A percentile compares a stretch with the other conserved stretches of the same genome.
phyloP scores from a whole-genome alignment of 2,329 filamentous ascomycete species.

The Sphaerulina populicola region DNA sequence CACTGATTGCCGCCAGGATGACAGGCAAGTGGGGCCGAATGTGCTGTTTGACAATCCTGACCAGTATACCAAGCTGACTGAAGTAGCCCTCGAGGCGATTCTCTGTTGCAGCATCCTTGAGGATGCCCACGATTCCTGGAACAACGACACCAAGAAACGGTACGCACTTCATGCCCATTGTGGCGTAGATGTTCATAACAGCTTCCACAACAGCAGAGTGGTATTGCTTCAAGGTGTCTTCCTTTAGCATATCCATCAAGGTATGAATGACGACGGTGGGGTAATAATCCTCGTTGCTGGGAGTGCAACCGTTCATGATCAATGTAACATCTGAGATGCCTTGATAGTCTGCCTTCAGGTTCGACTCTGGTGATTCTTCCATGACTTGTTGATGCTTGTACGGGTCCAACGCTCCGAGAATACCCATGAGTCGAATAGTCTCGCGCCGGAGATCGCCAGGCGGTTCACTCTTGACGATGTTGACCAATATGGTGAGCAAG shows the following conservation, averaged over 20 bases:
- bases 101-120: slow-evolving; percentile 66
- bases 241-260: slow-evolving; percentile 81
- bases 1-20: slow-evolving; percentile 76
- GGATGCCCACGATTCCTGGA: slow-evolving; percentile 84
- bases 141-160: slow-evolving; percentile 90
- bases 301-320: slow-evolving; percentile 95
- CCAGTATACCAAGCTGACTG: slow-evolving; percentile 86
- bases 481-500: slow-evolving; percentile 82
- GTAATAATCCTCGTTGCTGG: slow-evolving; percentile 96
- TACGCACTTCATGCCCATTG: slow-evolving; percentile 89
- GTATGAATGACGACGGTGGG: slow-evolving; percentile 97
- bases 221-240: slow-evolving; percentile 79
- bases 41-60: slow-evolving; percentile 92
- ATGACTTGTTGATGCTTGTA: slow-evolving; percentile 95
- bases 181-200: slow-evolving; percentile 98
- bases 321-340: slow-evolving; percentile 83
- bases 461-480: slow-evolving; percentile 88
- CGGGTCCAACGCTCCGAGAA: slow-evolving; percentile 86
- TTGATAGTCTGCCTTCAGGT: slow-evolving; percentile 59
- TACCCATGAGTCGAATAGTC: slow-evolving; percentile 93
- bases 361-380: slow-evolving; percentile 75
- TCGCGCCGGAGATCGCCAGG: slow-evolving; percentile 79
- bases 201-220: slow-evolving; percentile 93
- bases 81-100: slow-evolving; percentile 78
- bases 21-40: slow-evolving; percentile 83